phyloP scores from a whole-genome alignment of 306 rosid species.

The Cucumis sativus region DNA sequence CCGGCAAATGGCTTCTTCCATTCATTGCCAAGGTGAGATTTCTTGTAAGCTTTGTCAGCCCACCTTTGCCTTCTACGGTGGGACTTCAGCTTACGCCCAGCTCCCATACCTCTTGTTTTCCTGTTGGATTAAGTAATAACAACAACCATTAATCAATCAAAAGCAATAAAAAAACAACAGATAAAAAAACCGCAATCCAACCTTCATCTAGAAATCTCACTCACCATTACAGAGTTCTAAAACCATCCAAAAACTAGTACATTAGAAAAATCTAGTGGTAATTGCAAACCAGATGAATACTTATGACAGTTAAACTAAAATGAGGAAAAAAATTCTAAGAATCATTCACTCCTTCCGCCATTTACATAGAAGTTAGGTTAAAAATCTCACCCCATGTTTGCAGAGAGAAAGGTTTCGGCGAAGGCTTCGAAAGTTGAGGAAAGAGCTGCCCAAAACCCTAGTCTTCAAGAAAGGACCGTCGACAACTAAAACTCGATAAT shows the following conservation, averaged over 20 bases:
- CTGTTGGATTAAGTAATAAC: conserved; percentile 12
- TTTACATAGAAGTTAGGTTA: background rate
- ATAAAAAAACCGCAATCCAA: background rate
- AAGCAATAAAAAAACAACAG: background rate
- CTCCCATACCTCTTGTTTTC: conserved; percentile 77
- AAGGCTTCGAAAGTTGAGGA: background rate
- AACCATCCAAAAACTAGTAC: background rate
- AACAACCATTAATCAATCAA: background rate
- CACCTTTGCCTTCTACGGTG: conserved; percentile 13
- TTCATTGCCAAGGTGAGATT: conserved; percentile 42
- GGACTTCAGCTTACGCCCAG: conserved; percentile 36
- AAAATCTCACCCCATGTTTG: background rate
- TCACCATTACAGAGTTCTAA: background rate
- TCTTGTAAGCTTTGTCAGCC: conserved; percentile 6
- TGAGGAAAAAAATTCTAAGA: background rate
- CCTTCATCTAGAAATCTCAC: background rate
- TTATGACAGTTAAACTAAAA: background rate
- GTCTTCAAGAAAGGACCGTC: background rate
- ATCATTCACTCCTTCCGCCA: background rate
- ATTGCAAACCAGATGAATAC: background rate
- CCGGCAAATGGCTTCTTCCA: conserved; percentile 92
- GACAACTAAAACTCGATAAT: background rate
- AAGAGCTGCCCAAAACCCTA: background rate
- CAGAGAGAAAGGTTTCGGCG: background rate
- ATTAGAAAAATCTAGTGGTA: background rate